A percentile compares a stretch with the other conserved stretches of the same genome.
Conservation (phyloP, 73 alveolate species). For the Tetrahymena elliotti region DNA sequence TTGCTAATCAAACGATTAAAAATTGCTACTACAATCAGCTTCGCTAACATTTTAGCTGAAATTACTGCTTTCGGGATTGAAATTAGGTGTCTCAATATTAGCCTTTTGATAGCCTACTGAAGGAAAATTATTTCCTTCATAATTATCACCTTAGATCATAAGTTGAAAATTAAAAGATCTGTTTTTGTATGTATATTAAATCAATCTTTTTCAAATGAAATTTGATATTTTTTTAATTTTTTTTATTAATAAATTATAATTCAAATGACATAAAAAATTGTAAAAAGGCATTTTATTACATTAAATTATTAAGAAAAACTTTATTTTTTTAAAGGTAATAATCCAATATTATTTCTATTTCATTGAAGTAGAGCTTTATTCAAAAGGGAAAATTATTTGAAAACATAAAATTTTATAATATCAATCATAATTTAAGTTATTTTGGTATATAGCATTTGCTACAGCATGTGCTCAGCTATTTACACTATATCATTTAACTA, state of each 20-base stretch:
- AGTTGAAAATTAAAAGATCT: not conserved
- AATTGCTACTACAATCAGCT: not conserved
- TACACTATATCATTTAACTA: not conserved
- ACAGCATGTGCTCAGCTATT: not conserved
- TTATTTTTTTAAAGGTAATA: not conserved
- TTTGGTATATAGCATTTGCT: not conserved
- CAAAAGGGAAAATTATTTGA: too few relatives aligned
- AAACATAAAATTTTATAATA: too few relatives aligned
- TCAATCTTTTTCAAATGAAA: not conserved
- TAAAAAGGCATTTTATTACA: not conserved
- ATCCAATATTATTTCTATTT: not conserved
- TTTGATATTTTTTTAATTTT: too few relatives aligned
- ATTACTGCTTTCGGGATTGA: not conserved
- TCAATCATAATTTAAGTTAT: not conserved
- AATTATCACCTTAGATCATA: not conserved
- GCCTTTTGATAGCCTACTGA: not conserved
- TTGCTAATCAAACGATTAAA: not conserved
- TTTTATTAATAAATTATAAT: too few relatives aligned
- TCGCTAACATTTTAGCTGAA: not conserved
- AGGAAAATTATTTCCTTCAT: not conserved
- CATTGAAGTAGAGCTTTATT: not conserved
- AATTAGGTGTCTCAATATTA: not conserved
- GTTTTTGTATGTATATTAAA: not conserved
- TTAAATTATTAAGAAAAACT: too few relatives aligned
- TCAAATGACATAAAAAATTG: not conserved